Evolutionary conservation across 1,139 yeast genomes (phyloP).

Genomic region (Debaryomyces coudertii): DNA sequence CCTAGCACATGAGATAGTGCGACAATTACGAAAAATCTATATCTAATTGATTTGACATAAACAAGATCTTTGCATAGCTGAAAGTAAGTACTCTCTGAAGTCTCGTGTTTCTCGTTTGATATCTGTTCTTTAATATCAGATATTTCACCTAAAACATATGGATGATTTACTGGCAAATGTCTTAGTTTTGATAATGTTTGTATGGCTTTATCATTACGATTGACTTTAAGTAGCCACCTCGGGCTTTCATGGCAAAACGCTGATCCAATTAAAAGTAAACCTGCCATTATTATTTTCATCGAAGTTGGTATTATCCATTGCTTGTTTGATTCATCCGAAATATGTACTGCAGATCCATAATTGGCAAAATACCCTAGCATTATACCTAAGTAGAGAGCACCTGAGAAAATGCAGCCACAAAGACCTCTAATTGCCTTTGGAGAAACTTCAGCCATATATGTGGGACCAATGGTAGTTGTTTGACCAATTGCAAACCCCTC

Average conservation of each 20-base stretch:
- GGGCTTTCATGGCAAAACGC: constrained; percentile 45
- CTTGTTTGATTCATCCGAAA: constrained; percentile 27
- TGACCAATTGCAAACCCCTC: constrained; percentile 62
- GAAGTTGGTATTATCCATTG: constrained; percentile 46
- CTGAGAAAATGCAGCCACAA: constrained; percentile 53
- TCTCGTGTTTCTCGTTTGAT: constrained; percentile 39
- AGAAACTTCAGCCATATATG: constrained; percentile 55
- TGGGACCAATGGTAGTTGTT: constrained; percentile 60
- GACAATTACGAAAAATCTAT: constrained; percentile 50
- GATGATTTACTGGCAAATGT: constrained; percentile 52
- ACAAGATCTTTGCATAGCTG: constrained; percentile 38
- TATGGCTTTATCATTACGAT: constrained; percentile 39
- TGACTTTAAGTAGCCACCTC: constrained; percentile 47
- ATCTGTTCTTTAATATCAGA: constrained; percentile 54
- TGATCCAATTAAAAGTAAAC: constrained; percentile 41
- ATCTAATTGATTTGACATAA: constrained; percentile 39
- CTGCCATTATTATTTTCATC: constrained; percentile 46
- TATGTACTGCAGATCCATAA: constrained; percentile 43
- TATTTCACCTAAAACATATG: constrained; percentile 55
- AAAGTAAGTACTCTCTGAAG: constrained; percentile 27
- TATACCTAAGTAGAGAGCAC: constrained; percentile 58
- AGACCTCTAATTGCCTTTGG: constrained; percentile 58
- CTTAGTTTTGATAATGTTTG: constrained; percentile 48
- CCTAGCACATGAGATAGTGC: constrained; percentile 53
- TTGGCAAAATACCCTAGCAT: constrained; percentile 55